Percentiles rank a stretch among this genome's conserved stretches.
phyloP scores from a whole-genome alignment of 1,284 basidiomycete species.

The Cutaneotrichosporon daszewskae region DNA sequence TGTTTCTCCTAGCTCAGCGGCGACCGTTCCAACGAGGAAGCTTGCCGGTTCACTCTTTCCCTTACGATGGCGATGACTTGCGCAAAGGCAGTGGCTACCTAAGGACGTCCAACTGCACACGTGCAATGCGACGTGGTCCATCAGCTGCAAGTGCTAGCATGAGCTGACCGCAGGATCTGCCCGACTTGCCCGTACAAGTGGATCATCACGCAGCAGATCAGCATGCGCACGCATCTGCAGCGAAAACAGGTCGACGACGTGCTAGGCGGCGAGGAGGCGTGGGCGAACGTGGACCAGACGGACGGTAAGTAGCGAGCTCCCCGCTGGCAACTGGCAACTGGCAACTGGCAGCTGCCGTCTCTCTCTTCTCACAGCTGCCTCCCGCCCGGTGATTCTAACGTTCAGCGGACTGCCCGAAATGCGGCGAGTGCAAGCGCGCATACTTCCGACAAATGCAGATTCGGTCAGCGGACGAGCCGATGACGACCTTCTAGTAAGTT shows the following conservation, averaged over 20 bases:
- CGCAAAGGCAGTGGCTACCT: no score
- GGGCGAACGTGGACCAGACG: slow-evolving; percentile 91
- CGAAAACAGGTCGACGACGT: slow-evolving; percentile 90
- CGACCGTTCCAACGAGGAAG: no score
- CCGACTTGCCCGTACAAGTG: slow-evolving; percentile 94
- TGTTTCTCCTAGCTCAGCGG: not conserved
- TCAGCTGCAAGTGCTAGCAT: no score
- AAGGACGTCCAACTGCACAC: no score
- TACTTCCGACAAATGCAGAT: slow-evolving; percentile 98
- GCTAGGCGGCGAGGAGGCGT: slow-evolving; percentile 84
- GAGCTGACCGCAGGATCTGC: slow-evolving; percentile 66
- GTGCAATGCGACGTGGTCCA: no score
- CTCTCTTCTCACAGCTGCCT: not conserved
- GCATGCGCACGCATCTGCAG: slow-evolving; percentile 71
- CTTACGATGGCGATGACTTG: no score
- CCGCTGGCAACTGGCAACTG: not conserved
- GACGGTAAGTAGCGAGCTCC: slow-evolving; percentile 65
- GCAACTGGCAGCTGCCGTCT: not conserved
- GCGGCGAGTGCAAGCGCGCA: slow-evolving; percentile 70
- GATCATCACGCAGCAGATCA: slow-evolving; percentile 70
- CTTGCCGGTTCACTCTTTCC: no score
- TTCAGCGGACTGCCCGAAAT: slow-evolving; percentile 65
- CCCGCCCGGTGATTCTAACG: not conserved
- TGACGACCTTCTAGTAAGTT: slow-evolving; percentile 80
- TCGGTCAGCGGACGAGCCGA: slow-evolving; percentile 90